These are phyloP conservation scores for Colletotrichum plurivorum DNA, from an alignment of 2,329 filamentous ascomycete species.

Conservation along the genomic window DNA sequence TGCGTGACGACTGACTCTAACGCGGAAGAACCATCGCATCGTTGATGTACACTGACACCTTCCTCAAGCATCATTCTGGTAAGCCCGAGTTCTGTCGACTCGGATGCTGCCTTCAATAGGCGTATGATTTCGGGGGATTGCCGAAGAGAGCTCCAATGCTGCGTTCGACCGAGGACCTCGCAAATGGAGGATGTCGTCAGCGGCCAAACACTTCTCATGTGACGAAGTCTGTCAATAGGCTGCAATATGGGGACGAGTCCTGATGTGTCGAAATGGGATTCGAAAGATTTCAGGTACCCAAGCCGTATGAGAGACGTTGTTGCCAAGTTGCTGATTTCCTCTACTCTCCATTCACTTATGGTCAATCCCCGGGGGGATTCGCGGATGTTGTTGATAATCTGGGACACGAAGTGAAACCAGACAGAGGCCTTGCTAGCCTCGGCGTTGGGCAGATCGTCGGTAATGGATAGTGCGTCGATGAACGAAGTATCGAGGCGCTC, in stretches of 20 bases:
- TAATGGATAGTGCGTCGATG: not conserved
- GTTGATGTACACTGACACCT: not conserved
- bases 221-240: not conserved
- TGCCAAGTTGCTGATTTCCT: too few species aligned
- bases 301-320: not conserved
- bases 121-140: not conserved
- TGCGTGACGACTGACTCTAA: not conserved
- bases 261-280: not conserved
- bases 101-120: not conserved
- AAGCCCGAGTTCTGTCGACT: not conserved
- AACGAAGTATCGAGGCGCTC: rapidly evolving
- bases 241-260: not conserved
- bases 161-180: not conserved
- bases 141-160: not conserved
- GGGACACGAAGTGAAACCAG: not conserved
- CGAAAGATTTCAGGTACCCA: not conserved
- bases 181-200: not conserved
- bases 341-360: too few species aligned
- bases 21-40: not conserved
- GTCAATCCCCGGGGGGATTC: too few species aligned
- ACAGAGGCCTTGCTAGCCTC: not conserved
- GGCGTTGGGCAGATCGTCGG: not conserved
- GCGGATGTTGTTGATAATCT: not conserved
- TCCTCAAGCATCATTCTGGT: not conserved
- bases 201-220: not conserved